phyloP scores from a whole-genome alignment of 768 basidiomycete species.

The Mycena alexandri region DNA sequence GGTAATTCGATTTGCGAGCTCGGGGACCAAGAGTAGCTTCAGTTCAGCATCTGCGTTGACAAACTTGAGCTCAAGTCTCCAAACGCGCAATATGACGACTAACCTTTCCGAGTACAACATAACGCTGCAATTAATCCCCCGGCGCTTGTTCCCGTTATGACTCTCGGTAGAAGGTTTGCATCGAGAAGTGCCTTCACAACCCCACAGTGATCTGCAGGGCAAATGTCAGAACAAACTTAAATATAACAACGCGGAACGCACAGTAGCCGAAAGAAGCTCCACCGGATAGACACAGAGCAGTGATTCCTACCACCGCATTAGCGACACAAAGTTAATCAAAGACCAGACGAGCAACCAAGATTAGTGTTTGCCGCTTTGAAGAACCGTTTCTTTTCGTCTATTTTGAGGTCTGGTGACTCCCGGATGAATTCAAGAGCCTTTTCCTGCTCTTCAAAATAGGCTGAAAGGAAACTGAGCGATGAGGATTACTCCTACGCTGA shows the following conservation, averaged over 20 bases:
- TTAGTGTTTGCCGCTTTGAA: conserved; percentile 92
- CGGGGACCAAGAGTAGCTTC: conserved; percentile 79
- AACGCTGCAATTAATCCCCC: conserved; percentile 84
- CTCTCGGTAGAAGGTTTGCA: conserved; percentile 86
- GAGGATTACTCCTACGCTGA: conserved; percentile 2
- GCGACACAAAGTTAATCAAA: background rate
- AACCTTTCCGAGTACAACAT: conserved; percentile 14
- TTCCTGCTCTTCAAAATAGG: conserved; percentile 85
- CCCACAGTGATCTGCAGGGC: conserved; percentile 80
- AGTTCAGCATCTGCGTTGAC: conserved; percentile 76
- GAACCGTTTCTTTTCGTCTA: conserved; percentile 93
- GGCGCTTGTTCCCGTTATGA: conserved; percentile 95
- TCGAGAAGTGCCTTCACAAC: conserved; percentile 95
- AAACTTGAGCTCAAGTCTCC: background rate
- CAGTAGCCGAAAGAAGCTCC: conserved; percentile 97
- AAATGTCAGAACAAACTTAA: conserved; percentile 12
- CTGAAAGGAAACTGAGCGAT: conserved; percentile 54
- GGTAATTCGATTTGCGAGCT: conserved; percentile 85
- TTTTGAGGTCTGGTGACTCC: conserved; percentile 75
- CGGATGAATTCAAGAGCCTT: conserved; percentile 82
- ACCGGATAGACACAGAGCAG: conserved; percentile 95
- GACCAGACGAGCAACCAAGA: conserved; percentile 63
- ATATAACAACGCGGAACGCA: conserved; percentile 49
- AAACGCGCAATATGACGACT: background rate
- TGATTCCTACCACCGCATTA: conserved; percentile 58